phyloP scores from a whole-genome alignment of 2,329 filamentous ascomycete species.

The Scorias spongiosa region DNA sequence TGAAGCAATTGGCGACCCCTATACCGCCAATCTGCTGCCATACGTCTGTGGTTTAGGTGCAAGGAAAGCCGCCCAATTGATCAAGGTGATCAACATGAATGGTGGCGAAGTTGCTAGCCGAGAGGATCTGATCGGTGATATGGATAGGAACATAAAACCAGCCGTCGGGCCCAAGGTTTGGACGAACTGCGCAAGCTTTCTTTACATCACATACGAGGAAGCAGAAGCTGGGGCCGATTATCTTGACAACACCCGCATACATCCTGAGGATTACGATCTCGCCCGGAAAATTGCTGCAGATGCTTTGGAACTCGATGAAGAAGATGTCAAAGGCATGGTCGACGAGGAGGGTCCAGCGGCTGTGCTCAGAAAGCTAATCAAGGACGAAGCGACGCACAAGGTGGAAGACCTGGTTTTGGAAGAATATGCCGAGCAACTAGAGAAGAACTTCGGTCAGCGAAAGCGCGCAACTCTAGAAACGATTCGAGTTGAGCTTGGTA shows the following conservation, averaged over 20 bases:
- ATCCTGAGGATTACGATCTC: conserved; percentile 96
- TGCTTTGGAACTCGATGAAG: conserved; percentile 88
- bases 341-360: conserved; percentile 81
- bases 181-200: conserved; percentile 93
- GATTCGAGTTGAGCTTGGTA: conserved; percentile 82
- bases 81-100: conserved; percentile 85
- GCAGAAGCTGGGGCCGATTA: conserved; percentile 69
- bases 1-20: conserved; percentile 66
- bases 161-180: conserved; percentile 83
- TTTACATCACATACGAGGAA: conserved; percentile 79
- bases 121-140: conserved; percentile 77
- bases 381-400: conserved; percentile 82
- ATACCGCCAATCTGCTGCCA: conserved; percentile 74
- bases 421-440: conserved; percentile 90
- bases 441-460: conserved; percentile 80
- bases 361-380: conserved; percentile 87
- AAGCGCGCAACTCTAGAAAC: conserved; percentile 94
- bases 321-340: conserved; percentile 89
- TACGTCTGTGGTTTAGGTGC: conserved; percentile 86
- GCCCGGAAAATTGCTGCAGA: conserved; percentile 97
- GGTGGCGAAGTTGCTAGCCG: conserved; percentile 72
- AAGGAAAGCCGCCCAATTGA: conserved; percentile 68
- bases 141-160: conserved; percentile 41
- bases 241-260: conserved; percentile 89
- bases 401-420: conserved; percentile 94